Percentiles rank a stretch among this genome's conserved stretches.
These are phyloP conservation scores for Chaetomium cochliodes DNA, from an alignment of 495 filamentous ascomycete species.

Conservation along the genomic window DNA sequence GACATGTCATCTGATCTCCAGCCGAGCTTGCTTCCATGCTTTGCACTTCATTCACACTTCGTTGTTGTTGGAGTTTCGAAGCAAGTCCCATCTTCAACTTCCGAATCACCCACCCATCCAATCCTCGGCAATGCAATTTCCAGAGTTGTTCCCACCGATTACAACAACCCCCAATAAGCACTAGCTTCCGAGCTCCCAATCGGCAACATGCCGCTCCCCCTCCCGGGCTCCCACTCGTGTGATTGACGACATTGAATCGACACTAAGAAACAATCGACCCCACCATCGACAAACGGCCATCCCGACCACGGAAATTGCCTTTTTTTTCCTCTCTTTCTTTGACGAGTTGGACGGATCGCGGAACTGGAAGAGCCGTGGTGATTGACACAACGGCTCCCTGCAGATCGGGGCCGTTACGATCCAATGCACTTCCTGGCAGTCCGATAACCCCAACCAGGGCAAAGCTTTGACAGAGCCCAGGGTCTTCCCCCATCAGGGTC, in stretches of 20 bases:
- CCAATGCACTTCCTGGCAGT: no score
- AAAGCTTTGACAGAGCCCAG: no score
- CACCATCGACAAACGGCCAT: conserved; percentile 4
- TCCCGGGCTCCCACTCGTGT: background rate
- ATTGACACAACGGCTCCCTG: no score
- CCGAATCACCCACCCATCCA: background rate
- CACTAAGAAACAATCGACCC: background rate
- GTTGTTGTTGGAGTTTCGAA: background rate
- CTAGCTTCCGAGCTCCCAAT: conserved; percentile 10
- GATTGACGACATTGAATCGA: background rate
- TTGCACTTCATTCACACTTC: no score
- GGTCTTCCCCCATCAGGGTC: no score
- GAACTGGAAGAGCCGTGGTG: no score
- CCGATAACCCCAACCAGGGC: no score
- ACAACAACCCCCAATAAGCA: background rate
- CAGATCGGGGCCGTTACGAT: no score
- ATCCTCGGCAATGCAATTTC: background rate
- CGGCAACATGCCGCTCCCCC: conserved; percentile 2
- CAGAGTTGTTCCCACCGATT: background rate
- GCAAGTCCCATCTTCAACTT: background rate
- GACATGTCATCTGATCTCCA: background rate
- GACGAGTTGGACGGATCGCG: no score
- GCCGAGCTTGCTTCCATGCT: background rate
- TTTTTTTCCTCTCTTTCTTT: background rate
- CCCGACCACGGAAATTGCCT: conserved; percentile 2